Evolutionary conservation across 192 early-diverging fungal genomes (phyloP), one percentile per base, ranked within the genome.

Genomic region (Coemansia sp.): DNA sequence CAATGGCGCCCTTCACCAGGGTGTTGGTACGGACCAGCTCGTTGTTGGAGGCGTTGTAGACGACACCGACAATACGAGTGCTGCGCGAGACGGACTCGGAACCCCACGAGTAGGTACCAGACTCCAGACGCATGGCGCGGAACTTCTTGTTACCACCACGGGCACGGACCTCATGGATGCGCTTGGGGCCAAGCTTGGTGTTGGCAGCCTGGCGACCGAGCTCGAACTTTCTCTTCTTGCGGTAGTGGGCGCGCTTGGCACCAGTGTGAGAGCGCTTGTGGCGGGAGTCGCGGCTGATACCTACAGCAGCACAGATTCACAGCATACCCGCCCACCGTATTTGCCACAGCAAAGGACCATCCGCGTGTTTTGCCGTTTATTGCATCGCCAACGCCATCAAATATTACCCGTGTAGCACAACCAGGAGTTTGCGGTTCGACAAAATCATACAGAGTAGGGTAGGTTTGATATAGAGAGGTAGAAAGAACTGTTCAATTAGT

Each of bases 211-310:
- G 96, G 78, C 96, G 92, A 78, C 94, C 96, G 66, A 96, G 84
- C 82, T 98, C 96, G 85, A 98, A 98, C 90, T 98, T 98, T 87
- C 96, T 92, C 92, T 98, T 98, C 93, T 98, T 98, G 85, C 96
- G 90, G 90, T 94, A 95, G 73, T 95, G 92, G 69, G 92, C 92
- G 77, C 96, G 88, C 86, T 94, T 94, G 83, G 94, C 96, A 83
- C 96, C 94, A 37, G 96, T 94, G 80, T 86, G 86, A 58, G 83
- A 82, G 69, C 94, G 90, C 87, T 98, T 98, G 85, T 98, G 96
- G 80, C 96, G 93, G 75, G 89, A 92, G 85, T 97, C 95, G 84
- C 96, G 84, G 82, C 88, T 90, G 83, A 98, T 97, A 96, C 94
- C 94, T 94, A 78, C 36, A 74, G 11, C 5, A 3, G 15, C 20